These are phyloP conservation scores for Diaporthe sp. DNA, from an alignment of 2,329 filamentous ascomycete species.

Conservation along the genomic window DNA sequence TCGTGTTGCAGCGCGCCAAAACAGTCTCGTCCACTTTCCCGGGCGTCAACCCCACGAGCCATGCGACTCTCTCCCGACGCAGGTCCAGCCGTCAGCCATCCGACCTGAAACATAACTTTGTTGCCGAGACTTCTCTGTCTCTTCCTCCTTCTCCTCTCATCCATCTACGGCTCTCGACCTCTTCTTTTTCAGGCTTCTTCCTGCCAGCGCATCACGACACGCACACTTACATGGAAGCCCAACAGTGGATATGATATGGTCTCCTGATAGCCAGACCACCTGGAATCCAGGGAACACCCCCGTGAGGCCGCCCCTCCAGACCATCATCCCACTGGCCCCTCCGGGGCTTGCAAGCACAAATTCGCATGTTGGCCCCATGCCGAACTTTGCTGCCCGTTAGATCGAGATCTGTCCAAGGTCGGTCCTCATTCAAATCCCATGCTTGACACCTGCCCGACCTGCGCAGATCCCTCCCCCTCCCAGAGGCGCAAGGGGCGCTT, in stretches of 20 bases:
- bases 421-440: slow-evolving; percentile 28
- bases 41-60: slow-evolving; percentile 11
- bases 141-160: background rate
- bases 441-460: slow-evolving; percentile 27
- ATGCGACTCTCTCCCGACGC: slow-evolving; percentile 27
- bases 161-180: background rate
- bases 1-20: slow-evolving; percentile 27
- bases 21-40: slow-evolving; percentile 12
- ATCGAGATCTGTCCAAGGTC: slow-evolving; percentile 26
- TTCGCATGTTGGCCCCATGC: slow-evolving; percentile 30
- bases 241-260: slow-evolving; percentile 17
- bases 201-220: slow-evolving; percentile 23
- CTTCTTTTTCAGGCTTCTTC: background rate
- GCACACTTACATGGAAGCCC: slow-evolving; percentile 1
- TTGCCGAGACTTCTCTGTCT: background rate
- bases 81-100: slow-evolving; percentile 18
- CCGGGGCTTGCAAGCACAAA: background rate
- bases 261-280: slow-evolving; percentile 10
- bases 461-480: slow-evolving; percentile 21
- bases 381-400: slow-evolving; percentile 8
- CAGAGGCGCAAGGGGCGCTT: slow-evolving; percentile 13
- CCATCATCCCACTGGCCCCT: slow-evolving; percentile 1
- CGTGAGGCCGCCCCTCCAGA: slow-evolving; percentile 22
- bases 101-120: slow-evolving; percentile 12
- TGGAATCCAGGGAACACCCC: slow-evolving; percentile 7